Evolutionary conservation across 257 asterid genomes (phyloP).

Genomic region (Nicotiana sylvestris): DNA sequence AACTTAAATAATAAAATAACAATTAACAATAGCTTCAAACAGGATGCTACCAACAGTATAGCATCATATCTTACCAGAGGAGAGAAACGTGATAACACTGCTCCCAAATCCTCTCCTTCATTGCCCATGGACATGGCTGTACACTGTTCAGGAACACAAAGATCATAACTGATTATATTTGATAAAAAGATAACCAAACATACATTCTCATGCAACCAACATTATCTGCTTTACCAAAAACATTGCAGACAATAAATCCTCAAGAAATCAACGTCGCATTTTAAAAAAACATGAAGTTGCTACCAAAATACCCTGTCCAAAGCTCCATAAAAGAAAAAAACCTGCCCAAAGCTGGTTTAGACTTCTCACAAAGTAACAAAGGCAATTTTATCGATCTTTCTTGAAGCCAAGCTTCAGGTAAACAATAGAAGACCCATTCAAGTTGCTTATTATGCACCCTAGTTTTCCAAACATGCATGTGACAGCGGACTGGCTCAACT

Average conservation of each 20-base stretch:
- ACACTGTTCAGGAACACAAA: slow-evolving; percentile 45
- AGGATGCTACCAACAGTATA: slow-evolving; percentile 16
- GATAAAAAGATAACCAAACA: neutral
- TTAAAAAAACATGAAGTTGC: neutral
- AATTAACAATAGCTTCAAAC: slow-evolving; percentile 7
- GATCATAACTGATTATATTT: slow-evolving; percentile 11
- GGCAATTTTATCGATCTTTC: neutral
- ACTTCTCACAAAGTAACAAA: neutral
- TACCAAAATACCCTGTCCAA: neutral
- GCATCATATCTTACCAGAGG: slow-evolving; percentile 48
- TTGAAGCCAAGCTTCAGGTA: neutral
- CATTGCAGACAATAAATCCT: neutral
- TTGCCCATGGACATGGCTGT: slow-evolving; percentile 38
- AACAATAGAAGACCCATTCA: neutral
- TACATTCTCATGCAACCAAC: slow-evolving; percentile 3
- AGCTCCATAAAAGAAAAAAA: neutral
- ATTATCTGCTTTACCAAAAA: neutral
- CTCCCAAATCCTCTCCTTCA: slow-evolving; percentile 33
- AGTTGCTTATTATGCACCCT: neutral
- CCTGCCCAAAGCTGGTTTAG: neutral
- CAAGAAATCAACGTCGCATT: neutral
- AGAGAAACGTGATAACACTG: slow-evolving; percentile 54
- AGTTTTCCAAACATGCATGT: neutral
- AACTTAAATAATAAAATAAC: neutral
- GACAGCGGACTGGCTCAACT: neutral